Evolutionary conservation across 108 stramenopile species (phyloP).

Genomic region (Mediolabrus comicus): DNA sequence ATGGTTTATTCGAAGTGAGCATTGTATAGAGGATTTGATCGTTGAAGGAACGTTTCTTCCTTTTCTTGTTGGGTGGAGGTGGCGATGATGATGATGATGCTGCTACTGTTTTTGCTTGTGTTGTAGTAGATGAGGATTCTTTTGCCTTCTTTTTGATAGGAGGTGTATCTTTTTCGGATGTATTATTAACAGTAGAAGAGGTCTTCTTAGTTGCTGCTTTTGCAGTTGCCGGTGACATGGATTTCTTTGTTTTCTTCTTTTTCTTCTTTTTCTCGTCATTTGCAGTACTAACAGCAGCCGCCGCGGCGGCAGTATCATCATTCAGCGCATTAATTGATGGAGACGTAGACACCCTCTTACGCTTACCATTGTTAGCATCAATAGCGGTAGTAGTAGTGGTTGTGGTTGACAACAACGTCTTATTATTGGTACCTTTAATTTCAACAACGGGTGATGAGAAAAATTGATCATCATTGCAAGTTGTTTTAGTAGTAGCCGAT

Average conservation of each 20-base stretch:
- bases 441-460: background rate
- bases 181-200: background rate
- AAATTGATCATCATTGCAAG: background rate
- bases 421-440: background rate
- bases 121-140: background rate
- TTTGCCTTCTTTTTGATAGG: background rate
- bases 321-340: background rate
- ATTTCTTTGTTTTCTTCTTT: too few species aligned
- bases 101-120: too few species aligned
- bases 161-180: too few species aligned
- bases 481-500: background rate
- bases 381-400: background rate
- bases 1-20: slow-evolving; percentile 68
- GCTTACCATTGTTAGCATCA: background rate
- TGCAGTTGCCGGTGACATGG: too few species aligned
- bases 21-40: slow-evolving; percentile 67
- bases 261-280: background rate
- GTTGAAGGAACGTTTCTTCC: slow-evolving; percentile 69
- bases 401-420: background rate
- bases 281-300: background rate
- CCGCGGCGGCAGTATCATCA: background rate
- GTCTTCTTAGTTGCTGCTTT: background rate
- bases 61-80: background rate
- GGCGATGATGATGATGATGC: background rate
- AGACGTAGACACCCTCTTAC: background rate